Evolutionary conservation across 768 basidiomycete genomes (phyloP).

Genomic region (Lactarius sp.): DNA sequence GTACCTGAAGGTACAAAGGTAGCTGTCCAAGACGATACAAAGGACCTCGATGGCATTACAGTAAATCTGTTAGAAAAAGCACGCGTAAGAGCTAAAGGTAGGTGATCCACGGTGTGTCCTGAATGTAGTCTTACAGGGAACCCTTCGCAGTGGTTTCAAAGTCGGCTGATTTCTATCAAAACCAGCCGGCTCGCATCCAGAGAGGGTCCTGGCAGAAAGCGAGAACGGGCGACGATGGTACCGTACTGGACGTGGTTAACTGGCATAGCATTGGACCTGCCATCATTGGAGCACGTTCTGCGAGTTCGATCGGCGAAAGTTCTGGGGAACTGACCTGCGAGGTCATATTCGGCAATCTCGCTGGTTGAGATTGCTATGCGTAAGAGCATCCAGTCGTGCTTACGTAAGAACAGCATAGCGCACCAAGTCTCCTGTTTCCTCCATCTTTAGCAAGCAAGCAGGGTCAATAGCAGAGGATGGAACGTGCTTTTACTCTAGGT

Average conservation of each 20-base stretch:
- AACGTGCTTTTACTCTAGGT: no score
- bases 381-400: background rate
- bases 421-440: no score
- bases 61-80: background rate
- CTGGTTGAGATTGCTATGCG: no score
- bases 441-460: no score
- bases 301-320: no score
- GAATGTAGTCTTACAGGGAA: background rate
- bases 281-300: no score
- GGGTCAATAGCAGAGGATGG: no score
- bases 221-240: background rate
- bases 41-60: conserved; percentile 12
- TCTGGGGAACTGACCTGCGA: no score
- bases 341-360: no score
- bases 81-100: background rate
- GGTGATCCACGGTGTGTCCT: background rate
- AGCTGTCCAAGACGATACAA: conserved; percentile 6
- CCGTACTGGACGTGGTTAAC: background rate
- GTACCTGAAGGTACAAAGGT: background rate
- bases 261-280: background rate
- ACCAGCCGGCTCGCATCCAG: background rate
- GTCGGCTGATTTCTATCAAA: conserved; percentile 1
- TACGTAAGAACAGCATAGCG: background rate
- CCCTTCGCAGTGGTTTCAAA: background rate
- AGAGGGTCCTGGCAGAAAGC: background rate